Percentiles rank a stretch among this genome's conserved stretches.
Conservation (phyloP, 495 filamentous ascomycete species). For the Penicillium parvum region DNA sequence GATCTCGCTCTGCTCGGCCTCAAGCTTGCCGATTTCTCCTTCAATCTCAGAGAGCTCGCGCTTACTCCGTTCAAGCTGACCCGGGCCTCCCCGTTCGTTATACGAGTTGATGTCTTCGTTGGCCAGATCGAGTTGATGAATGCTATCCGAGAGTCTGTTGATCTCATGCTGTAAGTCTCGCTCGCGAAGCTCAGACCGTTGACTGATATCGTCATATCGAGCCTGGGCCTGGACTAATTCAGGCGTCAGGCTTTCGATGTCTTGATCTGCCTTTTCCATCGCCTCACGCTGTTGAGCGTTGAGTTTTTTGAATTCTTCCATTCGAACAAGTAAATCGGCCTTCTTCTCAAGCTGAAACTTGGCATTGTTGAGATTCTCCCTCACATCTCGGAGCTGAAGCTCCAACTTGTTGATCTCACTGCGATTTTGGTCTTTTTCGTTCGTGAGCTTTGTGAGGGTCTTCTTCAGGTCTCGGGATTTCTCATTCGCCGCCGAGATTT, state of each 20-base stretch:
- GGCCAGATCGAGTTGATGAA: constrained; percentile 69
- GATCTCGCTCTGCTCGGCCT: constrained; percentile 63
- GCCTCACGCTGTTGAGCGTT: constrained; percentile 63
- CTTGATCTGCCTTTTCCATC: constrained; percentile 61
- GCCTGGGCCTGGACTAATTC: constrained; percentile 68
- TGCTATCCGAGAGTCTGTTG: constrained; percentile 62
- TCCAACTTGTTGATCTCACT: constrained; percentile 65
- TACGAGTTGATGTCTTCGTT: constrained; percentile 79
- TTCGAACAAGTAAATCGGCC: constrained; percentile 56
- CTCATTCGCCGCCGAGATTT: constrained; percentile 64
- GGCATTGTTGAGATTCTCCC: constrained; percentile 62
- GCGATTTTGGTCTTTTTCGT: constrained; percentile 67
- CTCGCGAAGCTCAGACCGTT: constrained; percentile 67
- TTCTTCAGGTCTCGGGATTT: constrained; percentile 59
- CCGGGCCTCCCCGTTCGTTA: constrained; percentile 66
- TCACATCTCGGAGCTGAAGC: constrained; percentile 63
- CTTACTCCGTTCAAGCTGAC: constrained; percentile 63
- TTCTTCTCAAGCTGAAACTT: constrained; percentile 76
- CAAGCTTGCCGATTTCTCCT: constrained; percentile 57
- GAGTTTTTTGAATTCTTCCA: constrained; percentile 66
- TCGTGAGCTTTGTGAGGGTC: constrained; percentile 55
- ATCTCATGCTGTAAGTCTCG: constrained; percentile 68
- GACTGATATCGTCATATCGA: constrained; percentile 67
- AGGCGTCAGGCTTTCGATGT: constrained; percentile 66
- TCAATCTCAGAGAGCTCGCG: constrained; percentile 64